Percentiles rank a stretch among this genome's conserved stretches.
Evolutionary conservation across 2,329 filamentous ascomycete species (phyloP).

Genomic region (Furcasterigmium furcatum): DNA sequence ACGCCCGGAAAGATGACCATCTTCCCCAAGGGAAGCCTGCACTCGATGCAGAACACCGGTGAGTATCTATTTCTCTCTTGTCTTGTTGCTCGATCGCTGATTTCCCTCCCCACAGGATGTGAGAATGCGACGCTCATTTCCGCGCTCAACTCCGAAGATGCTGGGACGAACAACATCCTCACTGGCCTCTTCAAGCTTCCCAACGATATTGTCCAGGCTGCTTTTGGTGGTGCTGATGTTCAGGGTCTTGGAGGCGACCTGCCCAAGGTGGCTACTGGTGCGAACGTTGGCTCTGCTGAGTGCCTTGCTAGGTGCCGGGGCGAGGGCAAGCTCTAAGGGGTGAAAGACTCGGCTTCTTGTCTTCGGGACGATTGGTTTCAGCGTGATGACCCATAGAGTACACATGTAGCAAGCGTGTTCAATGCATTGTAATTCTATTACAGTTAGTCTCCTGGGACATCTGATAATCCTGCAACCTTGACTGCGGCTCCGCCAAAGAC

Average conservation of each 20-base stretch:
- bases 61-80: no score
- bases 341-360: background rate
- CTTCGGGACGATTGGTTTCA: background rate
- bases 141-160: slow-evolving; percentile 43
- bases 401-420: no score
- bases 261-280: slow-evolving; percentile 13
- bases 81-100: no score
- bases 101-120: slow-evolving; percentile 41
- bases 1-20: slow-evolving; percentile 44
- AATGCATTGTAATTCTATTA: no score
- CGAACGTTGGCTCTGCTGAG: slow-evolving; percentile 10
- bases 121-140: slow-evolving; percentile 44
- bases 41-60: slow-evolving; percentile 49
- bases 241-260: slow-evolving; percentile 7
- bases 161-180: slow-evolving; percentile 44
- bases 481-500: no score
- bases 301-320: slow-evolving; percentile 11
- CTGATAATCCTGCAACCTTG: no score
- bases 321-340: background rate
- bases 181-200: slow-evolving; percentile 39
- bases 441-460: no score
- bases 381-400: no score
- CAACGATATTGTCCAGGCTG: slow-evolving; percentile 35
- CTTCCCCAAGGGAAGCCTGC: slow-evolving; percentile 43
- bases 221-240: slow-evolving; percentile 30